phyloP scores from a whole-genome alignment of 306 rosid species.

The Cicer cuneatum region DNA sequence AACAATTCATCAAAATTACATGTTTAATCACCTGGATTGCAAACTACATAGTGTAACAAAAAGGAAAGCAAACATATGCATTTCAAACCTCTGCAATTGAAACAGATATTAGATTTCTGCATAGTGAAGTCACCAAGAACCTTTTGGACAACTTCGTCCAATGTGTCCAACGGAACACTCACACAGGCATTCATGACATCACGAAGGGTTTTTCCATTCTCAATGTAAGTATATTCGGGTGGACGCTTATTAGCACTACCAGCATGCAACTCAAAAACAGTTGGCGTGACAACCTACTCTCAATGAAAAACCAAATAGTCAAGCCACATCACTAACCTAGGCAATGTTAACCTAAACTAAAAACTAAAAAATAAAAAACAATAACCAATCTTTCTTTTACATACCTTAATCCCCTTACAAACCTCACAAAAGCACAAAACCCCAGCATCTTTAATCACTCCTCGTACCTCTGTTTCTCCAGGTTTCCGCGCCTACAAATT shows the following conservation, averaged over 20 bases:
- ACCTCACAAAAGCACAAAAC: slow-evolving; percentile 64
- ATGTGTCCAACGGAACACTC: slow-evolving; percentile 46
- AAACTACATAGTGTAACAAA: slow-evolving; percentile 2
- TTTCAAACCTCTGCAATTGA: slow-evolving; percentile 78
- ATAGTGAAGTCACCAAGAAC: slow-evolving; percentile 59
- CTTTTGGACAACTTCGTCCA: slow-evolving; percentile 66
- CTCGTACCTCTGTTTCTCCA: slow-evolving; percentile 66
- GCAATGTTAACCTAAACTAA: not conserved
- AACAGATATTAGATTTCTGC: slow-evolving; percentile 65
- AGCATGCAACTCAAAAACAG: slow-evolving; percentile 88
- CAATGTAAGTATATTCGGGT: slow-evolving; percentile 76
- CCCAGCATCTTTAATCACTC: slow-evolving; percentile 67
- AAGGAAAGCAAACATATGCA: slow-evolving; percentile 34
- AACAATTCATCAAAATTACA: slow-evolving; percentile 38
- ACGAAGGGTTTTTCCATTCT: slow-evolving; percentile 72
- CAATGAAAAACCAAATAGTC: slow-evolving; percentile 27
- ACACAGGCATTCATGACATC: slow-evolving; percentile 74
- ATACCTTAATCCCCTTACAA: slow-evolving; percentile 74
- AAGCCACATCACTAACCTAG: slow-evolving; percentile 32
- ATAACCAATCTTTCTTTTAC: slow-evolving; percentile 33
- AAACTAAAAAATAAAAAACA: not conserved
- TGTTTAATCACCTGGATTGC: not conserved
- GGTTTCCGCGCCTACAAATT: slow-evolving; percentile 58
- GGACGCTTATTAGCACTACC: slow-evolving; percentile 87
- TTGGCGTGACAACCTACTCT: slow-evolving; percentile 76